These are phyloP conservation scores for Lophiostoma macrostomum DNA, from an alignment of 495 filamentous ascomycete genomes.

Conservation along the genomic window DNA sequence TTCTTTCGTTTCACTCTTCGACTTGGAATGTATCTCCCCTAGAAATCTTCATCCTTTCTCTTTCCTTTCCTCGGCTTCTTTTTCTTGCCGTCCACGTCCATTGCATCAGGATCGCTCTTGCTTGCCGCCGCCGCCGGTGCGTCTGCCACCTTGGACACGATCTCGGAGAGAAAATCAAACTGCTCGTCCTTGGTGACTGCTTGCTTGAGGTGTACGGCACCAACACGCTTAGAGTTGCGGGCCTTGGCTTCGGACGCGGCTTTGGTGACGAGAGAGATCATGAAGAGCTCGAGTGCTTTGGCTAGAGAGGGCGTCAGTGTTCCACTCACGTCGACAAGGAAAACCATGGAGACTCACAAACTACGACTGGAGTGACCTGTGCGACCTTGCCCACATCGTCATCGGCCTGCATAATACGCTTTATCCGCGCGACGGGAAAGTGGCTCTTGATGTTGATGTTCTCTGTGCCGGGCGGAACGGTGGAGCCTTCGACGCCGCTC, in stretches of 20 bases:
- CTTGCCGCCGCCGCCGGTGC: constrained; percentile 53
- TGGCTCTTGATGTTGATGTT: constrained; percentile 81
- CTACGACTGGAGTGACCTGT: constrained; percentile 90
- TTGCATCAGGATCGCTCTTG: constrained; percentile 54
- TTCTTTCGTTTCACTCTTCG: too few species aligned
- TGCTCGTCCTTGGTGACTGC: constrained; percentile 81
- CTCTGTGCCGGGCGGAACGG: constrained; percentile 13
- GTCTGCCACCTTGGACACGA: constrained; percentile 81
- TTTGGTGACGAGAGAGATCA: constrained; percentile 87
- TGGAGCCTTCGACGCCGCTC: constrained; percentile 20
- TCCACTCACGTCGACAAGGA: neutral
- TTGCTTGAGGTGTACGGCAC: constrained; percentile 83
- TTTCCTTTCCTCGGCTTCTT: constrained; percentile 44
- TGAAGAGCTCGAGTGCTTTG: constrained; percentile 95
- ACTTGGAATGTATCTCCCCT: too few species aligned
- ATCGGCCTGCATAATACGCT: constrained; percentile 99
- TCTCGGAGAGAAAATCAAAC: constrained; percentile 90
- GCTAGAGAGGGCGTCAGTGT: constrained; percentile 38
- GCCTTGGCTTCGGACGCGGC: constrained; percentile 78
- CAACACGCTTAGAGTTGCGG: constrained; percentile 83
- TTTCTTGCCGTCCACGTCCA: constrained; percentile 52
- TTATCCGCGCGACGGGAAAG: constrained; percentile 96
- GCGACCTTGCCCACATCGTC: constrained; percentile 99
- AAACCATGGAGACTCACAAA: constrained; percentile 57
- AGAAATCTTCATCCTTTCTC: constrained; percentile 39